phyloP scores from a whole-genome alignment of 129 eudicot species.

The Lactuca saligna region DNA sequence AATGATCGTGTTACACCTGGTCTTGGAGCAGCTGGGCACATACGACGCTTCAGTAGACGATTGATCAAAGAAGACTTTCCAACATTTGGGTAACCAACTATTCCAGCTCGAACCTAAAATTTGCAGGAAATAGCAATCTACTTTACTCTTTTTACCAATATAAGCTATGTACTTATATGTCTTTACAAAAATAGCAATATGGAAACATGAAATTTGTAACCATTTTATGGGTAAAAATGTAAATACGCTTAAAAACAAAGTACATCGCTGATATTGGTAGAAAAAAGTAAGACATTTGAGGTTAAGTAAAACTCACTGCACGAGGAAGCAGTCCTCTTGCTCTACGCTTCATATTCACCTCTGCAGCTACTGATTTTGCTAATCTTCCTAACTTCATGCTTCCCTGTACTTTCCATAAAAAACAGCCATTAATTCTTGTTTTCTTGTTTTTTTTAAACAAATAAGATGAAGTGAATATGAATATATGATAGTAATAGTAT shows the following conservation, averaged over 20 bases:
- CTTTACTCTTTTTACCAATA: not conserved
- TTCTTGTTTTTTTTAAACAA: not conserved
- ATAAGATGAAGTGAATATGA: not conserved
- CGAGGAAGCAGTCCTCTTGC: slow-evolving; percentile 95
- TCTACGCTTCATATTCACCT: slow-evolving; percentile 74
- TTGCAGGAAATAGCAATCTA: not conserved
- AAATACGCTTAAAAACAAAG: no score
- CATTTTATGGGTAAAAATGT: no score
- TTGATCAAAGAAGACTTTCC: slow-evolving; percentile 94
- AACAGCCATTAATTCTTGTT: slow-evolving; percentile 6
- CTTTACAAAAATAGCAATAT: not conserved
- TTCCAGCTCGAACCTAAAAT: slow-evolving; percentile 90
- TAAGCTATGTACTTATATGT: not conserved
- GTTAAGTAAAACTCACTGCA: slow-evolving; percentile 52
- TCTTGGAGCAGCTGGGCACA: slow-evolving; percentile 99
- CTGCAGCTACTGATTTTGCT: slow-evolving; percentile 82
- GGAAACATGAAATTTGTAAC: no score
- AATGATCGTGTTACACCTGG: slow-evolving; percentile 98
- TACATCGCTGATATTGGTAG: not conserved
- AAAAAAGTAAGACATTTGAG: not conserved
- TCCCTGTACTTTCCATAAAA: slow-evolving; percentile 54
- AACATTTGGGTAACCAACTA: slow-evolving; percentile 96
- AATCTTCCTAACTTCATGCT: slow-evolving; percentile 80
- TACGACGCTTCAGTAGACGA: slow-evolving; percentile 87
- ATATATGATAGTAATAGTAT: slow-evolving; percentile 2